Conservation (phyloP, 225 moss, liverwort and hornwort genomes). For the Sphagnum tenellum region DNA sequence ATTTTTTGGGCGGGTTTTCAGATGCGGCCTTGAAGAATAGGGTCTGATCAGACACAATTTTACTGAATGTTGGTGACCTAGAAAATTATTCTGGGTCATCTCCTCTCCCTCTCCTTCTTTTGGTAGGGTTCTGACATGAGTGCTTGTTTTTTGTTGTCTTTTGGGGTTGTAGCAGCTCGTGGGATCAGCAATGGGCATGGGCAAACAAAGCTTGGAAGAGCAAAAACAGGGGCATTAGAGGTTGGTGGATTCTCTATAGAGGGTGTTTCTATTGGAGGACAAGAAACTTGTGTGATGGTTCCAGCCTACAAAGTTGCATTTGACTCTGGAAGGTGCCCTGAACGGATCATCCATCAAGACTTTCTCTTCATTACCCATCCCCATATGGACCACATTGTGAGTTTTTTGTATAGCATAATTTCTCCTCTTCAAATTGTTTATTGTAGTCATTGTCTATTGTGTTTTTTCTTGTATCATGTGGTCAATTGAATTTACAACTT, state of each 20-base stretch:
- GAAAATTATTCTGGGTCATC: too few species aligned
- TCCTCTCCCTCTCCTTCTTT: too few species aligned
- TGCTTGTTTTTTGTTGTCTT: too few species aligned
- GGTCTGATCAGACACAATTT: too few species aligned
- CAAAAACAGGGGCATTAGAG: constrained; percentile 46
- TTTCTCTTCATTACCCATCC: constrained; percentile 85
- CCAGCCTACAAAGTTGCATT: constrained; percentile 80
- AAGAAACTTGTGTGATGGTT: constrained; percentile 94
- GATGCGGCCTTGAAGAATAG: too few species aligned
- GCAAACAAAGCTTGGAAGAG: constrained; percentile 46
- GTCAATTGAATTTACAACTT: too few species aligned
- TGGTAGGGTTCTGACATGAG: too few species aligned
- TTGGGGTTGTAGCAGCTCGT: constrained; percentile 1
- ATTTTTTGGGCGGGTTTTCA: too few species aligned
- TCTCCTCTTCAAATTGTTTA: too few species aligned
- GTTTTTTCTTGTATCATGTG: too few species aligned
- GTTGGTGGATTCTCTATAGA: constrained; percentile 81
- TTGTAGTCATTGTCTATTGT: too few species aligned
- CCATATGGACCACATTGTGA: constrained; percentile 97
- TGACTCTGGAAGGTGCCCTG: constrained; percentile 89
- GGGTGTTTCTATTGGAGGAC: constrained; percentile 90
- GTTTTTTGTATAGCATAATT: constrained; percentile 6
- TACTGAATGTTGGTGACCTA: too few species aligned
- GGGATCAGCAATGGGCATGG: constrained; percentile 39
- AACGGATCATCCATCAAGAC: constrained; percentile 76